Base-by-base conservation (phyloP, 495 filamentous ascomycete genomes). In the Hypoxylon rickii region DNA sequence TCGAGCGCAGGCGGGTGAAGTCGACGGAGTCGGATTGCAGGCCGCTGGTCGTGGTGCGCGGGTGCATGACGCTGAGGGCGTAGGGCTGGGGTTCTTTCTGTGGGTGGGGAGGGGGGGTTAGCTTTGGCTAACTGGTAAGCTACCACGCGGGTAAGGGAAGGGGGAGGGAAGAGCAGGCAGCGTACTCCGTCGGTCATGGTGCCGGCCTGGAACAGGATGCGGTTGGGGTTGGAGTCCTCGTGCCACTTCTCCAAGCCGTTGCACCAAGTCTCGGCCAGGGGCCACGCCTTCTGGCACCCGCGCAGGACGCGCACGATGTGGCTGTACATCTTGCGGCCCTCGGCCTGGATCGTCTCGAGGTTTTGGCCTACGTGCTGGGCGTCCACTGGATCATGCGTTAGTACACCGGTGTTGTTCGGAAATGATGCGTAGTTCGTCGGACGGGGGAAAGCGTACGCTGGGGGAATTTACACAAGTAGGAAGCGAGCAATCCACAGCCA, bases 121-220 rank as follows among this genome's bases (percentile, higher is more conserved):
- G 46, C 12, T 48, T n/a, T n/a, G n/a, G n/a, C n/a, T n/a, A n/a
- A n/a, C n/a, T n/a, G n/a, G n/a, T n/a, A n/a, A n/a, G n/a, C n/a
- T n/a, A n/a, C n/a, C n/a, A n/a, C n/a, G n/a, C n/a, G n/a, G n/a
- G n/a, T n/a, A 29, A 4, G 24, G 24, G 4, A 29, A 29, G 24
- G 24, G 24, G 24, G 24, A 1, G 22, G 16, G n/a, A n/a, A n/a
- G n/a, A n/a, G n/a, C n/a, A n/a, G n/a, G 19, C 15, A 1, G 58
- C 71, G 59, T 63, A 76, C 75, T 49, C 75, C 76, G 31, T 79
- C 76, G 5, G 72, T 75, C 75, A 79, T 79, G 16, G 73, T 72
- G 31, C 72, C 70, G 11, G 54, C 52, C 41, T 79, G 69, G 16
- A 66, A 61, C 8, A 46, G 67, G 13, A 58, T 60, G 13, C 55